Evolutionary conservation across 2,329 filamentous ascomycete species (phyloP).

Genomic region (Juglanconis oblonga): DNA sequence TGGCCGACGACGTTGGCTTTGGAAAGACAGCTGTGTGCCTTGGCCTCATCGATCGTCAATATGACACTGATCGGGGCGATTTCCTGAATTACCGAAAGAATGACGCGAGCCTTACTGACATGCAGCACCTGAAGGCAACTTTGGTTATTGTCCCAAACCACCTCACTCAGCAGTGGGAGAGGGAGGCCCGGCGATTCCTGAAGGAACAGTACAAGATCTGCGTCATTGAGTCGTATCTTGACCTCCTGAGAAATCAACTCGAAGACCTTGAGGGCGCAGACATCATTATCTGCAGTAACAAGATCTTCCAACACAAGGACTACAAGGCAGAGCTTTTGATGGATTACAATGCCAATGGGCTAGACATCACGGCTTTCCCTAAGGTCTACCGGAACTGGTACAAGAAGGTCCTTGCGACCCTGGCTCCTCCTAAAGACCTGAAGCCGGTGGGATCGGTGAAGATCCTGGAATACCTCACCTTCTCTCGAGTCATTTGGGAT

Average conservation of each 20-base stretch:
- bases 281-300: slow-evolving; percentile 36
- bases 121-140: slow-evolving; percentile 32
- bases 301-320: slow-evolving; percentile 21
- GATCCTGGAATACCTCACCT: slow-evolving; percentile 37
- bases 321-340: slow-evolving; percentile 9
- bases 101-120: slow-evolving; percentile 14
- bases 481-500: slow-evolving; percentile 38
- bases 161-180: slow-evolving; percentile 37
- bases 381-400: slow-evolving; percentile 18
- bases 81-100: slow-evolving; percentile 20
- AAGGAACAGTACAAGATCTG: slow-evolving; percentile 23
- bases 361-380: background rate
- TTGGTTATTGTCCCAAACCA: slow-evolving; percentile 39
- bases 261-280: slow-evolving; percentile 28
- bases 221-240: slow-evolving; percentile 21
- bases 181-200: slow-evolving; percentile 33
- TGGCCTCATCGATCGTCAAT: slow-evolving; percentile 32
- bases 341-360: slow-evolving; percentile 1
- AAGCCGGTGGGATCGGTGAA: background rate
- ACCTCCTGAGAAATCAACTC: slow-evolving; percentile 15
- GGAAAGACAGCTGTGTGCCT: slow-evolving; percentile 43
- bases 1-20: slow-evolving; percentile 43
- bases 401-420: background rate
- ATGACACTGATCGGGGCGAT: slow-evolving; percentile 18
- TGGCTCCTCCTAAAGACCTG: background rate